Base-by-base conservation (phyloP, 2,329 filamentous ascomycete genomes). In the Cladosporium sp. region DNA sequence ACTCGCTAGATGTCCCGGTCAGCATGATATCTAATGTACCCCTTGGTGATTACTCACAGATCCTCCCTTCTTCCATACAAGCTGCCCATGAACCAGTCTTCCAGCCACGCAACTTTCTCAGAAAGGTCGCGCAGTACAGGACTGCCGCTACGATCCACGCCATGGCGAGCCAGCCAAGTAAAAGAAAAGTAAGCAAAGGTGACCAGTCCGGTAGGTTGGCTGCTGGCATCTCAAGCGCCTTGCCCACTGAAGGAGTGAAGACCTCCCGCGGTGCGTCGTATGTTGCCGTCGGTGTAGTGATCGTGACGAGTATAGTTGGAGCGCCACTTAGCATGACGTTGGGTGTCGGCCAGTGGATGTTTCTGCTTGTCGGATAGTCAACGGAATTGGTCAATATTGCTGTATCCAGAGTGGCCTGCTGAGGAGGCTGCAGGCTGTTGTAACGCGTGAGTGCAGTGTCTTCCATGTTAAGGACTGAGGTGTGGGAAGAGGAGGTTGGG, bases 41-140 rank as follows among this genome's bases (percentile, higher is more conserved):
- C 12, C 8, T 3, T 19, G 17, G 4, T 7, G 17, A 18, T 1
- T 12, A 18, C 43, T 7, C 36, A 45, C 43, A 29, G 18, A 2
- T 24, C 2, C 19, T 3, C n/a, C 1, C 19, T 3, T 9, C 13
- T 18, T 20, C 13, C 13, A 8, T 18, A 7, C 18, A 36, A 43
- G 36, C 34, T 39, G 13, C 20, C 32, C 24, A 11, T 7, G n/a
- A 32, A n/a, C 4, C 18, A 7, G 36, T 17, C 11, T 15, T 34
- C 45, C 13, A 50, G 7, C 41, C 45, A 47, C 13, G 24, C 42
- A 12, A 38, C 36, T 7, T 15, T 49, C 13, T 56, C 50, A 5
- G 59, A 29, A 62, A 61, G 17, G 61, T 59, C 18, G 52, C 56
- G 15, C 59, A 50, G 43, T 54, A 57, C 1, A 65, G 54, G 8